Percentiles rank a stretch among this genome's conserved stretches.
Evolutionary conservation across 768 basidiomycete genomes (phyloP).

Genomic region (Cystofilobasidium capitatum): DNA sequence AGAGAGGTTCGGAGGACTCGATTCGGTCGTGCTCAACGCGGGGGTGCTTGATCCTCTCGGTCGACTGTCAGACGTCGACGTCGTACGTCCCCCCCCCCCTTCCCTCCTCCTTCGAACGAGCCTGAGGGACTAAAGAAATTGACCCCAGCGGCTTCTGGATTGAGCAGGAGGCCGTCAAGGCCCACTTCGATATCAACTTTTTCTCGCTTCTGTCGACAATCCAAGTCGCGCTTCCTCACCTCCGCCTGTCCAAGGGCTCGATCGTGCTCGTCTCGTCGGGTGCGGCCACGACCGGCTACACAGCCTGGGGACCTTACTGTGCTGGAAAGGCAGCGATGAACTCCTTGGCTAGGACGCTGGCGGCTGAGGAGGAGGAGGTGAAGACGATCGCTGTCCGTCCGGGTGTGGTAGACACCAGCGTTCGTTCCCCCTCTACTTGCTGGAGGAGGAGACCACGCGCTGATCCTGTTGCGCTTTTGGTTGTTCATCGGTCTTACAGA

Average conservation of each 20-base stretch:
- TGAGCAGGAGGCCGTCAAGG: constrained; percentile 3
- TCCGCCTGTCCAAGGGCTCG: constrained; percentile 14
- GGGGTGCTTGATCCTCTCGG: constrained; percentile 19
- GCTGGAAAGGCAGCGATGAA: constrained; percentile 23
- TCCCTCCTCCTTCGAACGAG: neutral
- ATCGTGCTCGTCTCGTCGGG: constrained; percentile 22
- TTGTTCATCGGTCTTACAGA: constrained; percentile 7
- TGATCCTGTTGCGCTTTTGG: neutral
- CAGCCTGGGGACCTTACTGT: constrained; percentile 19
- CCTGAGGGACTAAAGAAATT: neutral
- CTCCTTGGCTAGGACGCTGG: constrained; percentile 21
- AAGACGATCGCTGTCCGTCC: constrained; percentile 22
- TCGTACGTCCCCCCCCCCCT: neutral
- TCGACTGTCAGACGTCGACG: constrained; percentile 18
- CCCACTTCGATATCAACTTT: constrained; percentile 22
- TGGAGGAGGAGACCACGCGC: neutral
- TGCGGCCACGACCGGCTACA: constrained; percentile 9
- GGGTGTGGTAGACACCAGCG: constrained; percentile 22
- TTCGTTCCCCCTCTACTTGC: neutral
- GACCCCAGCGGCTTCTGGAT: neutral
- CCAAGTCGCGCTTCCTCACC: constrained; percentile 19
- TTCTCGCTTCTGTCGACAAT: constrained; percentile 22
- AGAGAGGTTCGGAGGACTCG: constrained; percentile 4
- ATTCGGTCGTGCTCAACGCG: constrained; percentile 17
- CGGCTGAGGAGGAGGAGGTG: constrained; percentile 16